These are phyloP conservation scores for Entoloma clypeatum DNA, from an alignment of 1,284 basidiomycete species.

Conservation along the genomic window DNA sequence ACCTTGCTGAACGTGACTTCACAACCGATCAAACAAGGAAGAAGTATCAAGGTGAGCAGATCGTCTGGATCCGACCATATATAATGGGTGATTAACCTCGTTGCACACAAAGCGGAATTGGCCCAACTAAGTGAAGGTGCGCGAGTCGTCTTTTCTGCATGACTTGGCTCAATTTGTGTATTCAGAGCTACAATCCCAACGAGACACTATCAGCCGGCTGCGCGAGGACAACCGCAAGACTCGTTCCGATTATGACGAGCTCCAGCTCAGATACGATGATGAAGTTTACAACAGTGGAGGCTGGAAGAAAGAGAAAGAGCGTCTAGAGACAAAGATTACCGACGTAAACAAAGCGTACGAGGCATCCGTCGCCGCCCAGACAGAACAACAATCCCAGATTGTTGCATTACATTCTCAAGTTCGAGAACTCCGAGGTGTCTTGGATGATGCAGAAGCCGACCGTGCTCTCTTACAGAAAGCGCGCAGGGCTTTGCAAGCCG, in stretches of 20 bases:
- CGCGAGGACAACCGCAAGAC: constrained; percentile 79
- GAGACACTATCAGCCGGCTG: constrained; percentile 68
- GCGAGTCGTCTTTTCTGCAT: constrained; percentile 3
- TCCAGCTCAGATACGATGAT: constrained; percentile 73
- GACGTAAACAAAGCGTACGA: constrained; percentile 79
- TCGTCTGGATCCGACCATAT: no score
- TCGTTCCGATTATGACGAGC: constrained; percentile 72
- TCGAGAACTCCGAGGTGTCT: constrained; percentile 71
- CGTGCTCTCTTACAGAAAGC: constrained; percentile 77
- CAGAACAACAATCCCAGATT: constrained; percentile 81
- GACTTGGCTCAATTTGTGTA: not conserved
- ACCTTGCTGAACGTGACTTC: constrained; percentile 74
- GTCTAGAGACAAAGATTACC: constrained; percentile 75
- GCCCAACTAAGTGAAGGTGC: constrained; percentile 75
- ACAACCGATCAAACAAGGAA: constrained; percentile 74
- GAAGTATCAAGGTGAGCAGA: constrained; percentile 76
- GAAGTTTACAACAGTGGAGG: constrained; percentile 73
- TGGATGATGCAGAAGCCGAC: constrained; percentile 84
- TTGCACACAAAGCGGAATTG: constrained; percentile 52
- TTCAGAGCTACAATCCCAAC: constrained; percentile 69
- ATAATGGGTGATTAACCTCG: constrained; percentile 2
- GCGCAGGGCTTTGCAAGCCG: constrained; percentile 74
- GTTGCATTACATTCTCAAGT: constrained; percentile 81
- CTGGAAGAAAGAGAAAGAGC: constrained; percentile 86
- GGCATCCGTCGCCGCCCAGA: constrained; percentile 65